Conservation (phyloP, 257 asterid genomes). For the Solanum megistacrolobum region DNA sequence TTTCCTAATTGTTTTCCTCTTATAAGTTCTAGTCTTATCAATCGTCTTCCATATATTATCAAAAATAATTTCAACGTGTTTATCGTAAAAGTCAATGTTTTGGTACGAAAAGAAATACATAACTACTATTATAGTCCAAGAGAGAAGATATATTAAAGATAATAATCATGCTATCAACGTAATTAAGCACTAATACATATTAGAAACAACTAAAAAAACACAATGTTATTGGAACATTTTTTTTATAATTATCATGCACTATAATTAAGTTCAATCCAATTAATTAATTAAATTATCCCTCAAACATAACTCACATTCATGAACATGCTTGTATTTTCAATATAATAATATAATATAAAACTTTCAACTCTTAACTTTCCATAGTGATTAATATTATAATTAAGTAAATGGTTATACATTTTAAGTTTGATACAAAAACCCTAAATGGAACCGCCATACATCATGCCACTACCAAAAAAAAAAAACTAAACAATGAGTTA, state of each 20-base stretch:
- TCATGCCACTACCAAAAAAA: neutral
- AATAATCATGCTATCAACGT: neutral
- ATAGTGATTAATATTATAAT: neutral
- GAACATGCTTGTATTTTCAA: neutral
- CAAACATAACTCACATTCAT: neutral
- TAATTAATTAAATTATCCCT: neutral
- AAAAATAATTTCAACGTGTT: neutral
- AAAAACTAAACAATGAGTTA: too few relatives aligned
- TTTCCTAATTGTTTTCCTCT: neutral
- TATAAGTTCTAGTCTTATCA: neutral
- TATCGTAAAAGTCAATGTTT: neutral
- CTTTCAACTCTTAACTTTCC: neutral
- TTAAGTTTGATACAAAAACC: neutral
- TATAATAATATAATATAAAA: neutral
- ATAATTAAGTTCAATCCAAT: neutral
- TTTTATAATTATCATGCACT: neutral
- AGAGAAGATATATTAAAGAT: neutral
- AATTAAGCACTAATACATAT: conserved; percentile 1
- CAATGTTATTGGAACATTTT: neutral
- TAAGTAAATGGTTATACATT: neutral
- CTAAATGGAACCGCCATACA: conserved; percentile 14
- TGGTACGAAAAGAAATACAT: neutral
- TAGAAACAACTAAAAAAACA: neutral
- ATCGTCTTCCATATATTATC: neutral
- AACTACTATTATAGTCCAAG: neutral